Conservation (phyloP, 164 flowering plant species). For the Aristolochia fimbriata region DNA sequence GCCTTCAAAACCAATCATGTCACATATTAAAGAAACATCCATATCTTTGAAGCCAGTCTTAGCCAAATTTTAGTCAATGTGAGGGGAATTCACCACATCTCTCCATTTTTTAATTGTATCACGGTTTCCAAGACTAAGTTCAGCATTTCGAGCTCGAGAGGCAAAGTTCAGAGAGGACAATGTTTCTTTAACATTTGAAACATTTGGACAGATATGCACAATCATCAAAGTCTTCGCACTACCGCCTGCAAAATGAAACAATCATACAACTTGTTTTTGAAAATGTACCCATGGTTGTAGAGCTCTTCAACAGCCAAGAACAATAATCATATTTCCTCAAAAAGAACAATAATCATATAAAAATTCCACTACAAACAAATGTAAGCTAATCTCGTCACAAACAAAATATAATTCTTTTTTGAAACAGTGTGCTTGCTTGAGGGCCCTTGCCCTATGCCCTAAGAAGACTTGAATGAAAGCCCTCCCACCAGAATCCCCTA, state of each 20-base stretch:
- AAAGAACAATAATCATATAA: neutral
- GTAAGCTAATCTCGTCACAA: no score
- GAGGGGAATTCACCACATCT: constrained; percentile 63
- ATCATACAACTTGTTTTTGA: no score
- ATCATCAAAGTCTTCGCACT: constrained; percentile 83
- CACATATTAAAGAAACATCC: neutral
- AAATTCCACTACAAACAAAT: no score
- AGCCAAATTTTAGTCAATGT: no score
- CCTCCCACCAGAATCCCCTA: no score
- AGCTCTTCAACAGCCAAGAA: neutral
- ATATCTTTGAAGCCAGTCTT: neutral
- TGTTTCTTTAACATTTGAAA: constrained; percentile 60
- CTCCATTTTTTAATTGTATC: constrained; percentile 96
- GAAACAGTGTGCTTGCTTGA: no score
- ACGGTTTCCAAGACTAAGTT: constrained; percentile 81
- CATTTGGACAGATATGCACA: constrained; percentile 71
- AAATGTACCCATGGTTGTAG: neutral
- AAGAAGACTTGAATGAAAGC: no score
- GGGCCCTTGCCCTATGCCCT: no score
- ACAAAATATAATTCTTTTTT: no score
- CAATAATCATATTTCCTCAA: neutral
- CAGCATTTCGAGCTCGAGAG: constrained; percentile 80
- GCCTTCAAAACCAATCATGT: constrained; percentile 43
- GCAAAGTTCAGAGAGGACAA: constrained; percentile 73
- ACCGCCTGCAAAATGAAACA: constrained; percentile 50